Conservation (phyloP, 768 basidiomycete species). For the Boletus rufocinnamomeus region DNA sequence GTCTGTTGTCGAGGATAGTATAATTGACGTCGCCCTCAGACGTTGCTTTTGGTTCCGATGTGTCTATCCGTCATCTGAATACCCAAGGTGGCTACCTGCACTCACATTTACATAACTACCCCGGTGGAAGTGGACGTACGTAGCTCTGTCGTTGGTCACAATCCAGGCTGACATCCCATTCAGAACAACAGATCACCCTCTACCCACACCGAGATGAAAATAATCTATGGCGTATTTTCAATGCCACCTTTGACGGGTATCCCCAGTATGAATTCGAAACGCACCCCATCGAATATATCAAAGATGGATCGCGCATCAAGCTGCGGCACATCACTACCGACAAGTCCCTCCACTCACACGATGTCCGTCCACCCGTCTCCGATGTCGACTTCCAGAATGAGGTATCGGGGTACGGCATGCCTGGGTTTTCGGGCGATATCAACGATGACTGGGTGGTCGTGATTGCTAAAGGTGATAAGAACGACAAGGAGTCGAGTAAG, state of each 20-base stretch:
- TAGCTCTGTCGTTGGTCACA: constrained; percentile 4
- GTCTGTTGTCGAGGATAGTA: not conserved
- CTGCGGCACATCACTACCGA: constrained; percentile 78
- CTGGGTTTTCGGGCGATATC: constrained; percentile 81
- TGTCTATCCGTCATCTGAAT: constrained; percentile 88
- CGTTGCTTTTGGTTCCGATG: constrained; percentile 77
- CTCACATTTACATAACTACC: constrained; percentile 90
- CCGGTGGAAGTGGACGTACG: constrained; percentile 86
- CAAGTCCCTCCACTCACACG: constrained; percentile 93
- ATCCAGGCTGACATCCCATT: not conserved
- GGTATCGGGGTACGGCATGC: constrained; percentile 90
- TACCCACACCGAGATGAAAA: constrained; percentile 98
- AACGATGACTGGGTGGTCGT: constrained; percentile 95
- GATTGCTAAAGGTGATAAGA: constrained; percentile 66
- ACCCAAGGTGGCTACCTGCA: constrained; percentile 99
- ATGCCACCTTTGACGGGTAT: constrained; percentile 56
- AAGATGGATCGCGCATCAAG: constrained; percentile 69
- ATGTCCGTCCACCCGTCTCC: constrained; percentile 89
- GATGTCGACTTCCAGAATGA: constrained; percentile 99
- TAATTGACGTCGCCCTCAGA: constrained; percentile 46
- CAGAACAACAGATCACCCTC: constrained; percentile 98
- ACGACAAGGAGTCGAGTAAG: constrained; percentile 66
- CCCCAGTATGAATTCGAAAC: constrained; percentile 51
- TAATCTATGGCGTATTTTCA: constrained; percentile 87
- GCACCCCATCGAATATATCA: constrained; percentile 62